A percentile compares a stretch with the other conserved stretches of the same genome.
These are phyloP conservation scores for Dictyophora rubrovolvata DNA, from an alignment of 768 basidiomycete species.

Conservation along the genomic window DNA sequence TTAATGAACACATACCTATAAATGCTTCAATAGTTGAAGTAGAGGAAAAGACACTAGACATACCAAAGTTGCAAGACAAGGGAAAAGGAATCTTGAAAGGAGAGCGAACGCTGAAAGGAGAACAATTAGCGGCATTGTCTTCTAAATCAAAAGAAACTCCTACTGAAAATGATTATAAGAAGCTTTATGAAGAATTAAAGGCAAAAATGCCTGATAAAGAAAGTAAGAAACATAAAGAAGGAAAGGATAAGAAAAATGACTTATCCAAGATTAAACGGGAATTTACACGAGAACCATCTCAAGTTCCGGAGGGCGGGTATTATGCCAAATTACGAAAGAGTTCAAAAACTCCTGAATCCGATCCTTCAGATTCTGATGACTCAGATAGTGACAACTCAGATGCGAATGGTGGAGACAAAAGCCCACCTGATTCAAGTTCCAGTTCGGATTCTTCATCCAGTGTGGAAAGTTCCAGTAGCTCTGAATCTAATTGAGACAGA, in stretches of 20 bases:
- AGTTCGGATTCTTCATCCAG: background rate
- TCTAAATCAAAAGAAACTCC: background rate
- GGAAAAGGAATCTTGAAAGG: background rate
- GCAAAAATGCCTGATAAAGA: background rate
- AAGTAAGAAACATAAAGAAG: background rate
- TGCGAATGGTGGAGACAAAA: background rate
- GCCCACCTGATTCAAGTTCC: background rate
- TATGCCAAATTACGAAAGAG: background rate
- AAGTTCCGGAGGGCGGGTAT: background rate
- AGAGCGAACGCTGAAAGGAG: background rate
- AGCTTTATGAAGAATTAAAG: background rate
- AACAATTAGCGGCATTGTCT: background rate
- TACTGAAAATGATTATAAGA: background rate
- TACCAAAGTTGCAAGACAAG: background rate
- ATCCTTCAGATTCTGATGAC: background rate
- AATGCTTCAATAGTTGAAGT: background rate
- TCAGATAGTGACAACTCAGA: background rate
- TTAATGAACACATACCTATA: background rate
- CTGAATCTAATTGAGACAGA: background rate
- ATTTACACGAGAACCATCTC: background rate
- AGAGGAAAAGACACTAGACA: background rate
- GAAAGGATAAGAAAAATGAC: background rate
- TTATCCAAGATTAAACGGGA: background rate
- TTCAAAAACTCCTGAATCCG: background rate
- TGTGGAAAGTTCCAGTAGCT: background rate